Evolutionary conservation across 176 grass and related monocot genomes (phyloP).

Genomic region (Musa itinerans): DNA sequence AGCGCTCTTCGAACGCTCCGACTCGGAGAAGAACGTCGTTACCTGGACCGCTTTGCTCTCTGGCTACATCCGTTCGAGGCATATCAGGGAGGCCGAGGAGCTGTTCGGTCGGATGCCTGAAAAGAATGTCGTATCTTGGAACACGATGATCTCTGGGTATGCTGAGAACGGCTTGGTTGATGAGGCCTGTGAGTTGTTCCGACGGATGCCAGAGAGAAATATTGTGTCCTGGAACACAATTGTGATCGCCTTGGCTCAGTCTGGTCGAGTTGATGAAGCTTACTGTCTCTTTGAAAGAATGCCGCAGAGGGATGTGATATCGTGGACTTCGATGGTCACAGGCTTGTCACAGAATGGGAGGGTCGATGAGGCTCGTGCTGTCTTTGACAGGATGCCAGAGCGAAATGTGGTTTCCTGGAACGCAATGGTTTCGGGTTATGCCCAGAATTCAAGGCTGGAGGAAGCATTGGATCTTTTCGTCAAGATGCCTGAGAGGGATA

Average conservation of each 20-base stretch:
- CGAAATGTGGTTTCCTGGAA: constrained; percentile 29
- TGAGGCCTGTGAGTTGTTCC: constrained; percentile 7
- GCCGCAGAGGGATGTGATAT: constrained; percentile 26
- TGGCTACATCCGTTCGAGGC: constrained; percentile 14
- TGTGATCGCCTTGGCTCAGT: constrained; percentile 13
- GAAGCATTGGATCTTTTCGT: constrained; percentile 19
- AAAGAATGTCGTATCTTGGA: constrained; percentile 23
- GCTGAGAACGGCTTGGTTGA: constrained; percentile 9
- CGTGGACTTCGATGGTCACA: constrained; percentile 22
- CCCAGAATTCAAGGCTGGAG: constrained; percentile 11
- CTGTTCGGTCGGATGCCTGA: constrained; percentile 19
- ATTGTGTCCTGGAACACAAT: constrained; percentile 24
- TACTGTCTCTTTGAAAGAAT: constrained; percentile 12
- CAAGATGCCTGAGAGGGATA: constrained; percentile 22
- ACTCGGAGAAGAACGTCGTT: constrained; percentile 25
- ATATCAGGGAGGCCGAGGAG: constrained; percentile 20
- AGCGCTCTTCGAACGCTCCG: constrained; percentile 9
- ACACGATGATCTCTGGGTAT: constrained; percentile 22
- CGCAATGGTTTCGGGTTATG: constrained; percentile 28
- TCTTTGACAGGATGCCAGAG: constrained; percentile 16
- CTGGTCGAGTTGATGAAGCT: constrained; percentile 10
- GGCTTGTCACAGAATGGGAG: constrained; percentile 15
- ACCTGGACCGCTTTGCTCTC: constrained; percentile 30
- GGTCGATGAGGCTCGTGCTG: not conserved
- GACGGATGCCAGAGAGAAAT: constrained; percentile 16